Base-by-base conservation (phyloP, 179 eudicot genomes). In the Nepenthes alata region DNA sequence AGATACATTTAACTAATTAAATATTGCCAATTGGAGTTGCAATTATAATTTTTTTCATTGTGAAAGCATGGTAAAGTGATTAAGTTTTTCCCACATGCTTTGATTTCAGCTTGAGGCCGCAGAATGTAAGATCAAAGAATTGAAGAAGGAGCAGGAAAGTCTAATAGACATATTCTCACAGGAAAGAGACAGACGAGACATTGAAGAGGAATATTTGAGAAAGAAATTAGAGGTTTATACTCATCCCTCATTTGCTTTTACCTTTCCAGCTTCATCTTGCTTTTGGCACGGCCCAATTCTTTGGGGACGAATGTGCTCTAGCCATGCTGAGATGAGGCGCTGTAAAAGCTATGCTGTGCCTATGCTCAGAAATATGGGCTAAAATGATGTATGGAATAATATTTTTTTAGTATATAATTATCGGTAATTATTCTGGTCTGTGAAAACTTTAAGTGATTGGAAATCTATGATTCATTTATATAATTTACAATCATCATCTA, bases 101-200 rank as follows among this genome's bases (percentile, higher is more conserved):
- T 64, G 54, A 61, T 57, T 44, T 69, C 82, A 91, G 98, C 81
- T 91, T 47, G 62, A 75, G 66, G 95, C 77, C 62, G 76, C 89
- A 34, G 73, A 59, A 35, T 35, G 13, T n/a, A 84, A 77, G 77
- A 70, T 80, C 59, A 76, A 81, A 60, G 82, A 74, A 49, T 74
- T 83, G 39, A 86, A 67, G 76, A 80, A 72, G 84, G 96, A 91
- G 66, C 95, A 91, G 70, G 95, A 86, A 59, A 75, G 78, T 70
- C 64, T 89, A 25, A 80, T 91, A 38, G 93, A 86, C 62, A 75
- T 80, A 67, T 84, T 86, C 72, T 73, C 95, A 5, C 93, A 86
- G 63, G 98, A 91, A 79, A 83, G 98, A 67, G 79, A 81, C 77
- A 80, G 88, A 37, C 86, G 96, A 15, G 91, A 89, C 38, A 39